A percentile compares a stretch with the other conserved stretches of the same genome.
Evolutionary conservation across 169 alveolate genomes (phyloP).

Genomic region (Plasmodium vivax): DNA sequence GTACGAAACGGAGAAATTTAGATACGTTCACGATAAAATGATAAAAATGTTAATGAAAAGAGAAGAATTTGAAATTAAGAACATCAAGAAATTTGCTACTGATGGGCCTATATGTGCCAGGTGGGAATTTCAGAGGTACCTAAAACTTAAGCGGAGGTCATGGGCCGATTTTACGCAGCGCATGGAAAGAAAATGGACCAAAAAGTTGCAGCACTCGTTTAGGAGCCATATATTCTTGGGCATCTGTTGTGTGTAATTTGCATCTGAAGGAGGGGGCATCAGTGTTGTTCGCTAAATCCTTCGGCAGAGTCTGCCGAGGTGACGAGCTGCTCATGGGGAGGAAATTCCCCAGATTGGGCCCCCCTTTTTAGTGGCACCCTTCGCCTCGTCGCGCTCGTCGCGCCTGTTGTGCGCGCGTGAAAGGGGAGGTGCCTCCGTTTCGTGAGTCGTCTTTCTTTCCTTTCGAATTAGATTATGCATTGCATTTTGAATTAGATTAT

Average conservation of each 20-base stretch:
- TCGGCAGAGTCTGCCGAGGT: neutral
- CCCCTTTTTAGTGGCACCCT: neutral
- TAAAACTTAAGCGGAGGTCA: neutral
- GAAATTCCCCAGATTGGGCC: neutral
- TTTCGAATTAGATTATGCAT: too few relatives aligned
- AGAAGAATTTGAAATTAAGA: neutral
- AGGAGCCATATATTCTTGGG: neutral
- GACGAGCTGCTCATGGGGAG: neutral
- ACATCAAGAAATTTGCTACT: conserved; percentile 3
- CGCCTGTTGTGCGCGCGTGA: neutral
- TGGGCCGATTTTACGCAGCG: neutral
- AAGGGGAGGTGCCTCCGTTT: neutral
- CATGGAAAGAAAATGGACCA: neutral
- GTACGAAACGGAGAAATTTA: neutral
- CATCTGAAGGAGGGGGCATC: neutral
- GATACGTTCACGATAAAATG: neutral
- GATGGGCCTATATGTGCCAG: conserved; percentile 17
- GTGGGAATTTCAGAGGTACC: conserved; percentile 29
- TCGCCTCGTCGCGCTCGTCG: neutral
- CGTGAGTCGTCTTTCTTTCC: neutral
- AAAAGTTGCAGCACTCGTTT: neutral
- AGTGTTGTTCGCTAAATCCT: neutral
- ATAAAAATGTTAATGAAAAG: neutral
- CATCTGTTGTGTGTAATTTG: neutral
- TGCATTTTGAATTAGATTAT: too few relatives aligned